These are phyloP conservation scores for Tubosaeta sp. DNA, from an alignment of 768 basidiomycete genomes.

Conservation along the genomic window DNA sequence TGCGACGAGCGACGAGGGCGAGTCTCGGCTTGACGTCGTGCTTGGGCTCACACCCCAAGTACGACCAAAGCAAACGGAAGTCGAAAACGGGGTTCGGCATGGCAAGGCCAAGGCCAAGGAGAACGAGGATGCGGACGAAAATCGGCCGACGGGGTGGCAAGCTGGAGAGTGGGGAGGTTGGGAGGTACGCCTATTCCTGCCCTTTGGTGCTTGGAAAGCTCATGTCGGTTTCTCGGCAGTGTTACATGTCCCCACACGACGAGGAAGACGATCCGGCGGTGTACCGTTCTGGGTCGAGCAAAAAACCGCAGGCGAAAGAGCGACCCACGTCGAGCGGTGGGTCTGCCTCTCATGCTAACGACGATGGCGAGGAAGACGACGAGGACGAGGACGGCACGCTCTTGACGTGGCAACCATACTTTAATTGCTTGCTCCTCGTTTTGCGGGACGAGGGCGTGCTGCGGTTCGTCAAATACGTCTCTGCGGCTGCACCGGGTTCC, in stretches of 20 bases:
- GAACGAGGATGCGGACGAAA: constrained; percentile 20
- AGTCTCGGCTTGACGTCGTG: constrained; percentile 80
- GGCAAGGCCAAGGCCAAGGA: constrained; percentile 29
- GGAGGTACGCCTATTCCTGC: constrained; percentile 56
- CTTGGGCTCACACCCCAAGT: constrained; percentile 78
- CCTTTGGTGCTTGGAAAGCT: not conserved
- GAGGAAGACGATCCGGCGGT: constrained; percentile 95
- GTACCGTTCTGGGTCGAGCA: constrained; percentile 63
- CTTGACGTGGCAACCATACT: constrained; percentile 82
- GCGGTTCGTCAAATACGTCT: constrained; percentile 94
- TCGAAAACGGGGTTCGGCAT: constrained; percentile 6
- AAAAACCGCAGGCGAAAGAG: constrained; percentile 24
- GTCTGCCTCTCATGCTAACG: constrained; percentile 12
- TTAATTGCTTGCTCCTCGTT: constrained; percentile 85
- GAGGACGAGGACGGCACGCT: constrained; percentile 70
- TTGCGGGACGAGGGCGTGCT: constrained; percentile 90
- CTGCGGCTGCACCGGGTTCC: constrained; percentile 82
- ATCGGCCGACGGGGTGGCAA: constrained; percentile 53
- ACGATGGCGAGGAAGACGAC: constrained; percentile 19
- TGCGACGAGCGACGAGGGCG: constrained; percentile 79
- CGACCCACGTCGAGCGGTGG: constrained; percentile 8
- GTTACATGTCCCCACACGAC: constrained; percentile 93
- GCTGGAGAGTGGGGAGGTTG: constrained; percentile 86
- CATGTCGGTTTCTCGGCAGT: constrained; percentile 38
- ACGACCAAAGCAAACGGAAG: constrained; percentile 16